phyloP scores from a whole-genome alignment of 176 grass and related monocot species.

The Zoysia pacifica region DNA sequence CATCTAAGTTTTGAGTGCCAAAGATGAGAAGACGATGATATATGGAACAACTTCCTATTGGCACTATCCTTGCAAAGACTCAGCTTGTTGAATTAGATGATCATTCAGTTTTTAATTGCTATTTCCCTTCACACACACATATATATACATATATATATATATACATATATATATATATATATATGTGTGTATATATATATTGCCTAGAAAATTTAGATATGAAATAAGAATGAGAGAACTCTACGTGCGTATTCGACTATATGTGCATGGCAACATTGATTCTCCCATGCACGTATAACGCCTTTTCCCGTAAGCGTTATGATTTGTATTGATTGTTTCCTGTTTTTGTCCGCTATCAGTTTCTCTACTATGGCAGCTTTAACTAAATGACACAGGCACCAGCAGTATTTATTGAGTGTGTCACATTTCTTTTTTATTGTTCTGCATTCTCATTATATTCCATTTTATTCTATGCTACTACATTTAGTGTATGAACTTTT shows the following conservation, averaged over 20 bases:
- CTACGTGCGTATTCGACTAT: background rate
- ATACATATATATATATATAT: background rate
- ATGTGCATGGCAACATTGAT: slow-evolving; percentile 44
- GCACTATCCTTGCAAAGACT: slow-evolving; percentile 18
- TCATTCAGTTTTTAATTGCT: slow-evolving; percentile 17
- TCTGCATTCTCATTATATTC: slow-evolving; percentile 38
- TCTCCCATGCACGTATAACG: slow-evolving; percentile 12
- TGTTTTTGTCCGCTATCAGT: slow-evolving; percentile 17
- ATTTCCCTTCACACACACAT: slow-evolving; percentile 29
- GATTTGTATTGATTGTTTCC: slow-evolving; percentile 33
- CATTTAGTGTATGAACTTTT: slow-evolving; percentile 5
- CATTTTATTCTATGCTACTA: slow-evolving; percentile 33
- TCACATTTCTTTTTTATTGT: slow-evolving; percentile 12
- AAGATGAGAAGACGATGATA: slow-evolving; percentile 19
- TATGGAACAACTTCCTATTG: slow-evolving; percentile 7
- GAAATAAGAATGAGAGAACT: background rate
- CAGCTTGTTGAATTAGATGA: slow-evolving; percentile 3
- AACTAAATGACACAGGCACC: slow-evolving; percentile 18
- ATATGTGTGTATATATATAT: too few relatives aligned
- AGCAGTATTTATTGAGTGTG: slow-evolving; percentile 17
- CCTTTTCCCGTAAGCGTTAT: background rate
- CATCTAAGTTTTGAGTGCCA: background rate
- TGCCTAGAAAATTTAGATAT: slow-evolving; percentile 28
- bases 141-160: slow-evolving; percentile 15
- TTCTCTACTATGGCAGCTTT: background rate